Evolutionary conservation across 225 moss, liverwort and hornwort genomes (phyloP).

Genomic region (Climacium dendroides): DNA sequence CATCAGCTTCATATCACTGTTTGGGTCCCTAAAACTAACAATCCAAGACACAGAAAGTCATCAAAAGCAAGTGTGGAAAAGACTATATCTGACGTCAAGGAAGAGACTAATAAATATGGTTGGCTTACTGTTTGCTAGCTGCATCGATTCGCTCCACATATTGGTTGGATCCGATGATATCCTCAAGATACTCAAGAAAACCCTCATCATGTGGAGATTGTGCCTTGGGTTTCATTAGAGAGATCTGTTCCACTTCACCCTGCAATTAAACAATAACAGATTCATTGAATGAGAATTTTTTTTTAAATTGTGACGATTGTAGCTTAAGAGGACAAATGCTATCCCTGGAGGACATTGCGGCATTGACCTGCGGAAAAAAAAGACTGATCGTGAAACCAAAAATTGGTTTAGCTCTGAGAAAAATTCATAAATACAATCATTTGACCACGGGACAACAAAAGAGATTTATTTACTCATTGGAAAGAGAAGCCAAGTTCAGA

Average conservation of each 20-base stretch:
- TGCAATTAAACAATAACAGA: conserved; percentile 6
- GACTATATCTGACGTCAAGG: neutral
- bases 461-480: neutral
- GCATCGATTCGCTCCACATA: conserved; percentile 88
- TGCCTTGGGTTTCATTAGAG: conserved; percentile 93
- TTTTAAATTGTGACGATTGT: neutral
- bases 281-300: neutral
- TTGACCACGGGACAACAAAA: neutral
- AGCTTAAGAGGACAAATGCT: neutral
- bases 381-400: neutral
- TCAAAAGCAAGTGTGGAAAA: neutral
- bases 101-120: neutral
- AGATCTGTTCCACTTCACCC: conserved; percentile 99
- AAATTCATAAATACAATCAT: neutral
- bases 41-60: neutral
- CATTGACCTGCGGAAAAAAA: neutral
- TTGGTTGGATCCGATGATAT: conserved; percentile 88
- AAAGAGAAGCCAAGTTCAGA: neutral
- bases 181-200: conserved; percentile 95
- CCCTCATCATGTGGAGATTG: conserved; percentile 90
- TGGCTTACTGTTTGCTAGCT: conserved; percentile 64
- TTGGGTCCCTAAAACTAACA: neutral
- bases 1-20: neutral
- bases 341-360: neutral
- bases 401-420: neutral